Evolutionary conservation across 2,329 filamentous ascomycete species (phyloP), one percentile per base, ranked within the genome.

Genomic region (Colletotrichum euphorbiae): DNA sequence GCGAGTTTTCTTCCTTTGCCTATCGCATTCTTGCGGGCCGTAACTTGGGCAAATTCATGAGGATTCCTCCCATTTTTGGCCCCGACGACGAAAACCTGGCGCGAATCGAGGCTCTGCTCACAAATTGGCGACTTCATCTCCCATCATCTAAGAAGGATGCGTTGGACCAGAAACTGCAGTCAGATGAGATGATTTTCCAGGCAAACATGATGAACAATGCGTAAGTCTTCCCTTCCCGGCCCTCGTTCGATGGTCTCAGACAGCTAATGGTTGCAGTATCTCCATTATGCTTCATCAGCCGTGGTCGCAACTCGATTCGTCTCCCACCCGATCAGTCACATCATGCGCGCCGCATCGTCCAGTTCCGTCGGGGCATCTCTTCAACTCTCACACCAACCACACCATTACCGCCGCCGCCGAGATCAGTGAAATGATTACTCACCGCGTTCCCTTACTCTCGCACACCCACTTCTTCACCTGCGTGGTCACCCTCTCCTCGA

Each of bases 131-230:
- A 61, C 86, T 95, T 54, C 91, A 96, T 73, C 82, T 97, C 0
- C 94, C 94, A 0, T 82, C 85, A 15, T 84, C 84, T 13, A 97
- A 97, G 79, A 84, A 85, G 62, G 87, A 93, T 69, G 84, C 92
- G 15, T 82, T 97, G 60, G 87, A 89, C 67, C 86, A 87, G 70
- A 88, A 91, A 72, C 90, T 93, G 36, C 85, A 89, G 60, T 84
- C 94, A 11, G 94, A 98, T 76, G 93, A 97, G 79, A 91, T 97
- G 86, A 90, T 97, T 79, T 97, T 97, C 80, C 93, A 97, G 77
- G 94, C 93, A 1, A 91, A 93, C 70, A 95, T 97, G 88, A 92
- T 97, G 73, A 85, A 82, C 36, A 81, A 88, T 70, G 85, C 85
- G 83, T 84, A 77, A 74, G 83, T 78, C 11, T n/a, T 19, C 17